These are phyloP conservation scores for Asterella californica DNA, from an alignment of 225 moss, liverwort and hornwort genomes.

Conservation along the genomic window DNA sequence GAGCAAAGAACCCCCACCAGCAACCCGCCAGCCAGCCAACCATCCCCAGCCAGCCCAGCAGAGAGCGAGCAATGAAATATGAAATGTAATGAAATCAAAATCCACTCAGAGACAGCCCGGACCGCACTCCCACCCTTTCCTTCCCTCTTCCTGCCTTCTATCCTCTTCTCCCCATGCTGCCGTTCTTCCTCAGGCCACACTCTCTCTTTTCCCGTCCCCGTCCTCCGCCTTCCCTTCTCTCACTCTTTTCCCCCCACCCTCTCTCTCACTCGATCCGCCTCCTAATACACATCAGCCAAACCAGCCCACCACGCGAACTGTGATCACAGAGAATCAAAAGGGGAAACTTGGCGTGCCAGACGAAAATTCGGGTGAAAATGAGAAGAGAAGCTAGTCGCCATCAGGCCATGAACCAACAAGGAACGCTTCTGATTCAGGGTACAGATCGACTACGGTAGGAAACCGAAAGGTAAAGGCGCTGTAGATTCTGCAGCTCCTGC, in stretches of 20 bases:
- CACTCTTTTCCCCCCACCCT: neutral
- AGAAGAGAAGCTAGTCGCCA: too few relatives aligned
- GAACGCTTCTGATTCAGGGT: neutral
- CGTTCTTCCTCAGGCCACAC: neutral
- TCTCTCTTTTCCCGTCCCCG: too few relatives aligned
- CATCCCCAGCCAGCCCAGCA: constrained; percentile 9
- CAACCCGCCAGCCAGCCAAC: neutral
- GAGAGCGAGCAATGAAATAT: neutral
- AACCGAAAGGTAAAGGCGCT: neutral
- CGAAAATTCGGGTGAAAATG: too few relatives aligned
- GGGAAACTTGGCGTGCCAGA: too few relatives aligned
- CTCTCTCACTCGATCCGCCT: neutral
- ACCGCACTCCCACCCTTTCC: constrained; percentile 13
- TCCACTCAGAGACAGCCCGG: constrained; percentile 22
- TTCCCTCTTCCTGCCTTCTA: neutral
- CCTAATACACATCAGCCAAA: neutral
- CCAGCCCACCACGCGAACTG: neutral
- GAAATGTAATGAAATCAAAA: constrained; percentile 13
- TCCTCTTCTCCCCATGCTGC: neutral
- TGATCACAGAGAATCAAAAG: too few relatives aligned
- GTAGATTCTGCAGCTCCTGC: constrained; percentile 3
- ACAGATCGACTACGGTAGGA: too few relatives aligned
- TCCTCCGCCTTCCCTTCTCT: neutral
- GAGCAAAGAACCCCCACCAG: neutral
- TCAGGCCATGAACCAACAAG: too few relatives aligned